Evolutionary conservation across 164 flowering plant genomes (phyloP).

Genomic region (Vitis labrusca): DNA sequence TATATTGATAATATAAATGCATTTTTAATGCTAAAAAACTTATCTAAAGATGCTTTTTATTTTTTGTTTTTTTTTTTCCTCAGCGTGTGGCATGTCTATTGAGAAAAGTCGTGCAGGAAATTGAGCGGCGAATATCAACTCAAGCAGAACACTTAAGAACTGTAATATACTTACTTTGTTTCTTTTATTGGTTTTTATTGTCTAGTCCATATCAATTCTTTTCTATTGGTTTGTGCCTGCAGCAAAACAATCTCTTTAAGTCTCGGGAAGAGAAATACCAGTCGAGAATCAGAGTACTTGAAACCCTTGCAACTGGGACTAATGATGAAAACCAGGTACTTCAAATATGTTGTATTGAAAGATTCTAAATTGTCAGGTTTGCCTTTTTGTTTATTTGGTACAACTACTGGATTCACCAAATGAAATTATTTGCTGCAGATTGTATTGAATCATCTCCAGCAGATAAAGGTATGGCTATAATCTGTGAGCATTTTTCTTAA

Average conservation of each 20-base stretch:
- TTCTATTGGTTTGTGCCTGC: constrained; percentile 23
- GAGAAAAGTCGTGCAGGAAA: constrained; percentile 83
- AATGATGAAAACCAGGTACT: constrained; percentile 76
- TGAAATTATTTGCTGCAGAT: constrained; percentile 39
- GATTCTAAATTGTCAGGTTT: not conserved
- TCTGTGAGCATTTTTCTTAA: not conserved
- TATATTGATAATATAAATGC: not conserved
- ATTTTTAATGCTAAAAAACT: too few species aligned
- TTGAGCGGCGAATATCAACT: constrained; percentile 84
- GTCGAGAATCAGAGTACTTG: constrained; percentile 74
- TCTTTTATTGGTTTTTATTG: not conserved
- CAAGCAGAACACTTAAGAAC: constrained; percentile 78
- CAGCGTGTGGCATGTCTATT: constrained; percentile 84
- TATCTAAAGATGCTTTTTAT: not conserved
- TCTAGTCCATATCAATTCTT: not conserved
- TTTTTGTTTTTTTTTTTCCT: not conserved
- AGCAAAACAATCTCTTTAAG: constrained; percentile 86
- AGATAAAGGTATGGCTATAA: constrained; percentile 53
- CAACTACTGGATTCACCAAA: not conserved
- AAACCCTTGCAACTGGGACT: constrained; percentile 79
- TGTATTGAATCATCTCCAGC: constrained; percentile 57
- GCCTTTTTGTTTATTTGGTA: not conserved
- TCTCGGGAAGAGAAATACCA: constrained; percentile 87
- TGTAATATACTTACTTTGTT: constrained; percentile 33
- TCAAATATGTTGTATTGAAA: not conserved